A percentile compares a stretch with the other conserved stretches of the same genome.
phyloP scores from a whole-genome alignment of 1,139 yeast species.

The Eremothecium cymbalariae region DNA sequence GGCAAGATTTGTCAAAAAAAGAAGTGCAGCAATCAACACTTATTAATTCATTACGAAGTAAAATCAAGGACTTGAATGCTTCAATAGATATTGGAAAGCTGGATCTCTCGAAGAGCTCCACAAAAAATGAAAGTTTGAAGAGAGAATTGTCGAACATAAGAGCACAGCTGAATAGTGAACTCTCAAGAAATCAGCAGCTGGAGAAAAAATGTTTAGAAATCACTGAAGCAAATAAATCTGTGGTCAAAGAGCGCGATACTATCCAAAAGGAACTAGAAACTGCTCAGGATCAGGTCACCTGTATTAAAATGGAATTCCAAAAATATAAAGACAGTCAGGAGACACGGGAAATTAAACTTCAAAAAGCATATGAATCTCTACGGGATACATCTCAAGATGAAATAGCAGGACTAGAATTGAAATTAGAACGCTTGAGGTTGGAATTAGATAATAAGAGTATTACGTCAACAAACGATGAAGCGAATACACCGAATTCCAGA shows the following conservation, averaged over 20 bases:
- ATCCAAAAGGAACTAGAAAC: constrained; percentile 15
- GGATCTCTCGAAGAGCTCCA: not conserved
- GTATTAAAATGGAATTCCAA: constrained; percentile 26
- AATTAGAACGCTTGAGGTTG: constrained; percentile 38
- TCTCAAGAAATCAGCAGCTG: constrained; percentile 18
- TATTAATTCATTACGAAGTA: constrained; percentile 52
- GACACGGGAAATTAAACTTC: constrained; percentile 22
- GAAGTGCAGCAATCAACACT: constrained; percentile 59
- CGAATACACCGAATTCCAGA: constrained; percentile 32
- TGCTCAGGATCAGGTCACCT: not conserved
- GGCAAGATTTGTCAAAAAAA: constrained; percentile 64
- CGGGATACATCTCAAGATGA: constrained; percentile 22
- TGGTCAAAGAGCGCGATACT: constrained; percentile 32
- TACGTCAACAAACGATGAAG: constrained; percentile 13
- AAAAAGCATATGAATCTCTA: constrained; percentile 22
- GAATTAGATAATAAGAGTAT: constrained; percentile 33
- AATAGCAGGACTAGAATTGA: constrained; percentile 33
- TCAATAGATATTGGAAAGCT: constrained; percentile 5
- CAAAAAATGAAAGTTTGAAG: constrained; percentile 11
- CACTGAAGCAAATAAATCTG: constrained; percentile 18
- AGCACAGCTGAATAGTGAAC: constrained; percentile 10
- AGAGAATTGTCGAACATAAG: constrained; percentile 26
- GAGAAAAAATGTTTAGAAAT: constrained; percentile 12
- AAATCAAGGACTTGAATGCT: constrained; percentile 32
- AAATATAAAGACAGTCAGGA: constrained; percentile 31